These are phyloP conservation scores for Trametes pubescens DNA, from an alignment of 1,284 basidiomycete genomes.

Conservation along the genomic window DNA sequence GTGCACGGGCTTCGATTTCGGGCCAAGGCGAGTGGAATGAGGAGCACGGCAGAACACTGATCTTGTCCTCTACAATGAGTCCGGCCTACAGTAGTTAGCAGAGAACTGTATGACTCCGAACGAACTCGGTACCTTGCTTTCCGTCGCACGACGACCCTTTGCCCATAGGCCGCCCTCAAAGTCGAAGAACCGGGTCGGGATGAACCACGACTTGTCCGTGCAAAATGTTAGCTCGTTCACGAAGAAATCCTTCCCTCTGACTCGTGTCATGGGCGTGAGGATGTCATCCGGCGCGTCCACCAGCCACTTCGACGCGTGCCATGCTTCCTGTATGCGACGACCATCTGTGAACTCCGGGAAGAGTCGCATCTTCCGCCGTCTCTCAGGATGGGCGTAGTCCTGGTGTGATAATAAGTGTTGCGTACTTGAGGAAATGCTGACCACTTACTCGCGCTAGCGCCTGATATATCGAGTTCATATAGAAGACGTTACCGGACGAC, in stretches of 20 bases:
- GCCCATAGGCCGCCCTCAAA: constrained; percentile 3
- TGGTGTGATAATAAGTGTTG: not conserved
- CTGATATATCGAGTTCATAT: constrained; percentile 12
- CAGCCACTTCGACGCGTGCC: constrained; percentile 20
- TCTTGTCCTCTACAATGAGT: not conserved
- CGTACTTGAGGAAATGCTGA: too few species aligned
- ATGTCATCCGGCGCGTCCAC: constrained; percentile 18
- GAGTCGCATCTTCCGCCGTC: not conserved
- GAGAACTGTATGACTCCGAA: not conserved
- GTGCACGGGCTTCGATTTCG: not conserved
- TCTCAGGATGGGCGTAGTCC: constrained; percentile 20
- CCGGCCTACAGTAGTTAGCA: not conserved
- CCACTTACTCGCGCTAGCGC: constrained; percentile 10
- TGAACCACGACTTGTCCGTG: not conserved
- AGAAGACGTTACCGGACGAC: constrained; percentile 19
- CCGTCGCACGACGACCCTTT: not conserved
- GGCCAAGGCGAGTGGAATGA: not conserved
- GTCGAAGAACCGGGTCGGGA: constrained; percentile 20
- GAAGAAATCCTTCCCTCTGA: constrained; percentile 35
- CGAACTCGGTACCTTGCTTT: not conserved
- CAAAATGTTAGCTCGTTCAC: constrained; percentile 35
- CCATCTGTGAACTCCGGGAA: constrained; percentile 8
- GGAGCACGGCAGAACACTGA: not conserved
- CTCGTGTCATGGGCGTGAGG: constrained; percentile 29
- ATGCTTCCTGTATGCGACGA: not conserved